phyloP scores from a whole-genome alignment of 495 filamentous ascomycete species.

The Annulohypoxylon nitens region DNA sequence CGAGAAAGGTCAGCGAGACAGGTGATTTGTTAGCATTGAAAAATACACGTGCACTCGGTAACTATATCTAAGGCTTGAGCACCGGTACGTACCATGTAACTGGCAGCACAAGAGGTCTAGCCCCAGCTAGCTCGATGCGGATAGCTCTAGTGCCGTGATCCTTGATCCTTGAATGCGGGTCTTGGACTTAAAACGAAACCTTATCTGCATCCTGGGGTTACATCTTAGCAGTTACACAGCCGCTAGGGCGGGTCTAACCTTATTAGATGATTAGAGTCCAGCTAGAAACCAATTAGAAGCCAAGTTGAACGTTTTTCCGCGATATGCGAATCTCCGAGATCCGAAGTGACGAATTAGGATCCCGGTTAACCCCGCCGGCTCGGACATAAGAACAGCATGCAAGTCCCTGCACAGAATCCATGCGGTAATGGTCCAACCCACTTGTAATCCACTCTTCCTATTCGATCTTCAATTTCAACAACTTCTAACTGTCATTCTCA shows the following conservation, averaged over 20 bases:
- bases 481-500: slow-evolving; percentile 2
- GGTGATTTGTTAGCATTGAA: not conserved
- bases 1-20: slow-evolving; percentile 1
- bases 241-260: not conserved
- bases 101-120: not conserved
- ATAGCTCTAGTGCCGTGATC: not conserved
- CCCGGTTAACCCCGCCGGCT: slow-evolving; percentile 30
- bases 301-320: slow-evolving; percentile 27
- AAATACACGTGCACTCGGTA: not conserved
- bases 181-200: slow-evolving; percentile 14
- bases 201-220: slow-evolving; percentile 7
- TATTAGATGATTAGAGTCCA: not conserved
- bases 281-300: not conserved
- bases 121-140: not conserved
- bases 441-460: not conserved
- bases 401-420: slow-evolving; percentile 2
- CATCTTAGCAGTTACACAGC: not conserved
- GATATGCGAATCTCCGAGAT: slow-evolving; percentile 41
- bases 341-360: slow-evolving; percentile 23
- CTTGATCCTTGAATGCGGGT: slow-evolving; percentile 6
- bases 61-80: not conserved
- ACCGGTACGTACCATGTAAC: not conserved
- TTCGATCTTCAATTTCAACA: not conserved
- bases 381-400: slow-evolving; percentile 29
- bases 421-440: slow-evolving; percentile 6